Evolutionary conservation across 2,329 filamentous ascomycete genomes (phyloP), one percentile per base, ranked within the genome.

Genomic region (Macroventuria anomochaeta): DNA sequence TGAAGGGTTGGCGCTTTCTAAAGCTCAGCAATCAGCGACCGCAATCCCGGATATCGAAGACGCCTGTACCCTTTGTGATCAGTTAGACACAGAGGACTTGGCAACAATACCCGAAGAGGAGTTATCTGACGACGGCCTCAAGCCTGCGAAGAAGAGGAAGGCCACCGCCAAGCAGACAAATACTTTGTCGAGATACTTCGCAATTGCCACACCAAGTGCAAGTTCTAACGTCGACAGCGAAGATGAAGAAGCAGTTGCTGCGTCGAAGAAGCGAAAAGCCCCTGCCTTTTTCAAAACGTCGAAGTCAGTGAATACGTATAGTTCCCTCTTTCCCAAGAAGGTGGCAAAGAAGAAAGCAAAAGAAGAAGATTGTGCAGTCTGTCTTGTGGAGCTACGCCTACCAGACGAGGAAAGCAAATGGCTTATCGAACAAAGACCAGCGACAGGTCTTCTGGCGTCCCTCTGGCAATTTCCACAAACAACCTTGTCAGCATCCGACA

Each of bases 391-490:
- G 43, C 39, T 63, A 11, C 23, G 36, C 25, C 18, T 39, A 5
- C 21, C 51, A 11, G 46, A 59, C 11, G 56, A 55, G 0, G 42
- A 41, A 3, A 67, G 62, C 46, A 69, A 65, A 38, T 75, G 67
- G 65, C 57, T 75, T 2, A 73, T 74, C 25, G 70, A 74, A 41
- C 68, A 75, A 38, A 58, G 72, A 36, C 72, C 72, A 11, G 67
- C 66, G 7, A 74, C 34, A 61, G 66, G 66, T 23, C 61, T 70
- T 6, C 55, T 69, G 7, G 66, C 64, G 39, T 69, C 66, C 11
- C 54, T 71, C 4, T 71, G 68, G 59, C 70, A 75, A 49, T 75
- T 75, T 46, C 72, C 72, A 15, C 67, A 72, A 36, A 48, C 36
- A 36, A 60, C 65, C 2, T 50, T 72, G 32, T 36, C 61, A 10